Conservation (phyloP, 305 asterid species). For the Fraxinus dipetala region DNA sequence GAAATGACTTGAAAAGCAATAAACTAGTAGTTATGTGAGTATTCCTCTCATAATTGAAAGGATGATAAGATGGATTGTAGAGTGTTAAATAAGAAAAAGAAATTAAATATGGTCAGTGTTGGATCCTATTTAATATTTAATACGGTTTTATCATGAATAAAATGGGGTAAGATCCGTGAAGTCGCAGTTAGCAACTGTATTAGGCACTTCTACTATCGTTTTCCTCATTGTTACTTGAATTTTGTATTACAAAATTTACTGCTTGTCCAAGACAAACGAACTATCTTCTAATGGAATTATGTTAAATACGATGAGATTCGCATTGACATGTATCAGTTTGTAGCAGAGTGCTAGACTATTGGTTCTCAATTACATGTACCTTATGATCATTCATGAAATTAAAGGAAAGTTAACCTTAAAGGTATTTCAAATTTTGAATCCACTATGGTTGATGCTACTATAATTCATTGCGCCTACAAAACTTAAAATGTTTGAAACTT, state of each 20-base stretch:
- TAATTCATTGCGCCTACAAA: neutral
- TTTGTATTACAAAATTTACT: slow-evolving; percentile 18
- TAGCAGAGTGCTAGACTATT: neutral
- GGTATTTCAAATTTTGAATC: neutral
- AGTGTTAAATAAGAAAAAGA: neutral
- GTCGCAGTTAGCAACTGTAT: neutral
- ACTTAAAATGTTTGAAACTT: neutral
- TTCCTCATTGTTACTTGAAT: neutral
- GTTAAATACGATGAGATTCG: neutral
- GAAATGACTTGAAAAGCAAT: neutral
- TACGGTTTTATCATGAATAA: neutral
- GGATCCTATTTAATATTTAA: neutral
- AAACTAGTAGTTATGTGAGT: neutral
- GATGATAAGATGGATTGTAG: neutral
- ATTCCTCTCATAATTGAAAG: neutral
- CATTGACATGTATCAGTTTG: neutral
- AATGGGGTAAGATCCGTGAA: neutral
- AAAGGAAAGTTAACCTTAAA: neutral
- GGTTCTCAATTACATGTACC: neutral
- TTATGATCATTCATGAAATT: neutral
- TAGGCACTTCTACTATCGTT: neutral
- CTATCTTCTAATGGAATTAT: slow-evolving; percentile 29
- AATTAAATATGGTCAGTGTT: neutral
- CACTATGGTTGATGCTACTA: neutral
- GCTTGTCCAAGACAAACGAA: slow-evolving; percentile 30